Percentiles rank a stretch among this genome's conserved stretches.
Evolutionary conservation across 805 yeast genomes (phyloP).

Genomic region (Hanseniaspora opuntiae): DNA sequence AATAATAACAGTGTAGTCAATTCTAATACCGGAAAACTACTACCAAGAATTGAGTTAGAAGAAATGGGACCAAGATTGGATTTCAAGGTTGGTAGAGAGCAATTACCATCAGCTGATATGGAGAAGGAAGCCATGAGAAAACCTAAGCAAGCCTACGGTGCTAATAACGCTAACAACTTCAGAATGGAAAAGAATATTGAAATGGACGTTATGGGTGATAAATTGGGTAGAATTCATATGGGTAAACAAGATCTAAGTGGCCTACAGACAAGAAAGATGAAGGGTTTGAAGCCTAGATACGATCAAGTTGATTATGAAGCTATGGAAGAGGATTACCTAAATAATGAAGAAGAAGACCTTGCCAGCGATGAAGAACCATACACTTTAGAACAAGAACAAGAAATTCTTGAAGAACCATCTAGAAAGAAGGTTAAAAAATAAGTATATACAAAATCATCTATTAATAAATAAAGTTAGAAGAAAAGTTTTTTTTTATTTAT

Average conservation of each 20-base stretch:
- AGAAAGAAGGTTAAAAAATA: slow-evolving; percentile 10
- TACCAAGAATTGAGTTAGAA: slow-evolving; percentile 86
- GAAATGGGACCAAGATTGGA: slow-evolving; percentile 95
- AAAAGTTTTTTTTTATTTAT: not conserved
- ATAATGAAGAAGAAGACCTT: slow-evolving; percentile 28
- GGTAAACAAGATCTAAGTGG: slow-evolving; percentile 85
- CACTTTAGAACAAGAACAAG: slow-evolving; percentile 12
- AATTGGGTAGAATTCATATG: slow-evolving; percentile 89
- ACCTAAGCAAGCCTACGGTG: slow-evolving; percentile 44
- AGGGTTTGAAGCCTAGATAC: slow-evolving; percentile 79
- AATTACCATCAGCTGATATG: slow-evolving; percentile 69
- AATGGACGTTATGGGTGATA: slow-evolving; percentile 84
- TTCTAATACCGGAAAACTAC: slow-evolving; percentile 31
- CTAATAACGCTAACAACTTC: slow-evolving; percentile 23
- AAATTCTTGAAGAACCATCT: slow-evolving; percentile 8
- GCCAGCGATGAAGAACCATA: slow-evolving; percentile 10
- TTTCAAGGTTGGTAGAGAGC: slow-evolving; percentile 79
- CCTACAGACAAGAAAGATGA: slow-evolving; percentile 95
- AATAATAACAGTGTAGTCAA: slow-evolving; percentile 37
- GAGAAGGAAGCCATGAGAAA: slow-evolving; percentile 76
- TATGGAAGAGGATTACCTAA: slow-evolving; percentile 36
- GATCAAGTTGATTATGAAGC: slow-evolving; percentile 57
- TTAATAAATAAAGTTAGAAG: not conserved
- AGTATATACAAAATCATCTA: not conserved
- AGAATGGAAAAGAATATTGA: slow-evolving; percentile 81